Evolutionary conservation across 2,329 filamentous ascomycete genomes (phyloP), one percentile per base, ranked within the genome.

Genomic region (Fusarium nisikadoi): DNA sequence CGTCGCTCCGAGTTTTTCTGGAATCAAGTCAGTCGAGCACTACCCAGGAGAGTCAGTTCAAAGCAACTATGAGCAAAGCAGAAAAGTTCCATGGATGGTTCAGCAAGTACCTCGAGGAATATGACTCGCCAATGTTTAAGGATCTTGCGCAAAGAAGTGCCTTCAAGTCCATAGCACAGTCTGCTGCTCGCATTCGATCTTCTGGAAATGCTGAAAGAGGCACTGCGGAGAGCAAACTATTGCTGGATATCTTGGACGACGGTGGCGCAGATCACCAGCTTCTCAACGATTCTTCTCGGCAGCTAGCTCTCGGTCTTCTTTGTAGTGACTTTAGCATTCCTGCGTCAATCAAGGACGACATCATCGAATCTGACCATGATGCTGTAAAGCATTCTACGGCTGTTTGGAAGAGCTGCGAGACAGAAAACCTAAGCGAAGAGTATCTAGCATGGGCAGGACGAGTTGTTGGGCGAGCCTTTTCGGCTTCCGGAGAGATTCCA

Each of bases 371-470:
- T 2, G 94, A 97, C 77, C 78, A 86, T 20, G 86, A 90, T 46
- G 91, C 94, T 16, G 80, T 89, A 17, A 80, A 83, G 3, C 89
- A 91, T 77, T 89, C 90, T 5, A 84, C 90, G 17, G 88, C 90
- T 23, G 86, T 98, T 1, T 96, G 92, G 91, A 91, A 91, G 78
- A 94, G 93, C 45, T 93, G 94, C 73, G 86, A 88, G 64, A 86
- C 88, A n/a, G 84, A 87, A 41, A 83, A 87, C 4, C 84, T 92
- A 20, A 92, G 90, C 62, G 83, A 88, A 31, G 87, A 90, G 20
- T 98, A 96, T 79, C 84, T 94, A 2, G 84, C 93, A 2, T 99
- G 97, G 97, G 93, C 93, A 47, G 95, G 93, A 6, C 89, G 92
- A 70, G 92, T 95, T 5, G 85, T 98, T 47, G 96, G 97, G 12